Conservation (phyloP, 257 asterid genomes). For the Rubia yunnanensis region DNA sequence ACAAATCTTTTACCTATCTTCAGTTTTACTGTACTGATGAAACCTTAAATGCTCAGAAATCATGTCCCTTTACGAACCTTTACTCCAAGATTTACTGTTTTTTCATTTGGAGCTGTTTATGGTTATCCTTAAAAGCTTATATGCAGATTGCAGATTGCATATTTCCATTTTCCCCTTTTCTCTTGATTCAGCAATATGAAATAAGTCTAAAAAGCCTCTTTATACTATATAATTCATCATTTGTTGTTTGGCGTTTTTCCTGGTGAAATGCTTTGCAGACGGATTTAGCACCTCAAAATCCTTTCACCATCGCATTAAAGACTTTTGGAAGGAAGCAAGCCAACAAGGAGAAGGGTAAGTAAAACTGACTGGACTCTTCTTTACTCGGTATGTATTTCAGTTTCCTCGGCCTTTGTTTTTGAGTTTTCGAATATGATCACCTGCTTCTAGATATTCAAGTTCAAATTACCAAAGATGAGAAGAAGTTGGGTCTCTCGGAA, state of each 20-base stretch:
- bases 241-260: conserved; percentile 1
- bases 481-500: conserved; percentile 30
- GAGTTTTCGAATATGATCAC: background rate
- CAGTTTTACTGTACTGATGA: background rate
- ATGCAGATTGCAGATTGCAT: too few relatives aligned
- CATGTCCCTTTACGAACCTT: too few relatives aligned
- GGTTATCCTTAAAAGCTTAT: too few relatives aligned
- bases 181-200: too few relatives aligned
- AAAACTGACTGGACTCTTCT: conserved; percentile 4
- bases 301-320: conserved; percentile 52
- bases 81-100: too few relatives aligned
- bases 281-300: conserved; percentile 56
- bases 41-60: background rate
- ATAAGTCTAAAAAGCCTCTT: too few relatives aligned
- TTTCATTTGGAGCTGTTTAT: too few relatives aligned
- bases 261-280: conserved; percentile 41
- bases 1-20: background rate
- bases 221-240: background rate
- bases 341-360: conserved; percentile 45
- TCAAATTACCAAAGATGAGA: conserved; percentile 37
- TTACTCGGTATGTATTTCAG: background rate
- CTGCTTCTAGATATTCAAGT: conserved; percentile 38
- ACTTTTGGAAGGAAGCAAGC: conserved; percentile 40
- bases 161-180: background rate
- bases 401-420: background rate